These are phyloP conservation scores for Aechmea fasciata DNA, from an alignment of 176 grass and related monocot genomes.

Conservation along the genomic window DNA sequence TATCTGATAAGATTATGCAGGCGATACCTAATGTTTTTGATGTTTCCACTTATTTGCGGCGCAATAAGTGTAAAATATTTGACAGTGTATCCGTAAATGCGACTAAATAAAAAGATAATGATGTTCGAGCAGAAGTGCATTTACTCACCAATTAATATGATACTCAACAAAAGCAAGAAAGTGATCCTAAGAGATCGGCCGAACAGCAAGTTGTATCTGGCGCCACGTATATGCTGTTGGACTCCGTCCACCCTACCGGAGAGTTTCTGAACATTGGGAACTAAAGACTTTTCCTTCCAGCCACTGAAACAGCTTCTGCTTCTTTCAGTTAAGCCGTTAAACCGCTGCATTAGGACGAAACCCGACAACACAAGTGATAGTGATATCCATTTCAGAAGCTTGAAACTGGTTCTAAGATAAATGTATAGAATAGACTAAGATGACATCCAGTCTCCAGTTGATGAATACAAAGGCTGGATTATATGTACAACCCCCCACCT, in stretches of 20 bases:
- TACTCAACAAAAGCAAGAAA: constrained; percentile 69
- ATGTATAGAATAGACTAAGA: neutral
- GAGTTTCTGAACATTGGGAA: constrained; percentile 18
- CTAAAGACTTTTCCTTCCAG: constrained; percentile 40
- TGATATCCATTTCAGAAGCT: neutral
- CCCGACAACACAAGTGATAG: neutral
- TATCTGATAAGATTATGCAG: too few relatives aligned
- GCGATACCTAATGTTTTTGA: too few relatives aligned
- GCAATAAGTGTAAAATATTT: neutral
- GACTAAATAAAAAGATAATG: neutral
- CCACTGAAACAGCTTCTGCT: constrained; percentile 44
- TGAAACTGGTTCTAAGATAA: neutral
- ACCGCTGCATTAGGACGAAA: constrained; percentile 33
- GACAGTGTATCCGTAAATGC: neutral
- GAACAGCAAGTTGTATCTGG: constrained; percentile 38
- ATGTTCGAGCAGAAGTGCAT: neutral
- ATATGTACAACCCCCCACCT: too few relatives aligned
- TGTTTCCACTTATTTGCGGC: too few relatives aligned
- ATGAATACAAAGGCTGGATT: too few relatives aligned
- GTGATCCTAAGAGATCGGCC: constrained; percentile 48
- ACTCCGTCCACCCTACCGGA: constrained; percentile 24
- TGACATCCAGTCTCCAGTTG: too few relatives aligned
- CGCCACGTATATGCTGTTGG: constrained; percentile 32
- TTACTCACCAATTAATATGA: constrained; percentile 82
- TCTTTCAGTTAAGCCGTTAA: constrained; percentile 44